Evolutionary conservation across 2,329 filamentous ascomycete species (phyloP), one percentile per base, ranked within the genome.

Genomic region (Bipolaris sorokiniana): DNA sequence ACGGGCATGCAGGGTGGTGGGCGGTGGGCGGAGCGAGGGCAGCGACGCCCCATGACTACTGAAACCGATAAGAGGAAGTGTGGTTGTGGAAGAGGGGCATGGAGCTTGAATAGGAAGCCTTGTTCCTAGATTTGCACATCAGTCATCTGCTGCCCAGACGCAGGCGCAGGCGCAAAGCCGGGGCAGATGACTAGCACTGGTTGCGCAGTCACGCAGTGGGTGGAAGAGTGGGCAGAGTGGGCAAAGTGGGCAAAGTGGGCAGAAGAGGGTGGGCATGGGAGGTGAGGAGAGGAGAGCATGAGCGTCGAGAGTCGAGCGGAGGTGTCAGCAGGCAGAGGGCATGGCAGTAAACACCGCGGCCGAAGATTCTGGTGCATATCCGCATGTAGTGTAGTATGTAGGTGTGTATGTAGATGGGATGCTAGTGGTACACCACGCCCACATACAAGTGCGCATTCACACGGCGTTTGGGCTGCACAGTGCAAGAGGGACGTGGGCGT

Each of bases 81-180:
- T 28, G 56, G 34, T 38, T 40, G 45, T 63, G 65, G 62, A 34
- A 48, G 18, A 48, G 56, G 50, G 61, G 46, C 61, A 56, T 62
- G 48, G 53, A 55, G 47, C 60, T 62, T 31, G 59, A 62, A 61
- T 53, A 64, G 68, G 68, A 62, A 68, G 66, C 38, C 58, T 48
- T 61, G 66, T 72, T 72, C 66, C 63, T 69, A 70, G 62, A 68
- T 68, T 66, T 58, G 63, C 64, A 63, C 59, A 56, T 64, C 64
- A 70, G 69, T 71, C 67, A 70, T 69, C 66, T 68, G 69, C 64
- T 26, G 58, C 59, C 63, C 65, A 63, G 68, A 68, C 71, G 70
- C 64, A 71, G 65, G 58, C 59, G 64, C 65, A 63, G 68, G 69
- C 71, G 70, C 64, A 71, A 64, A 68, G 66, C 64, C 63, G 62